These are phyloP conservation scores for Neoboletus magnificus DNA, from an alignment of 768 basidiomycete species.

Conservation along the genomic window DNA sequence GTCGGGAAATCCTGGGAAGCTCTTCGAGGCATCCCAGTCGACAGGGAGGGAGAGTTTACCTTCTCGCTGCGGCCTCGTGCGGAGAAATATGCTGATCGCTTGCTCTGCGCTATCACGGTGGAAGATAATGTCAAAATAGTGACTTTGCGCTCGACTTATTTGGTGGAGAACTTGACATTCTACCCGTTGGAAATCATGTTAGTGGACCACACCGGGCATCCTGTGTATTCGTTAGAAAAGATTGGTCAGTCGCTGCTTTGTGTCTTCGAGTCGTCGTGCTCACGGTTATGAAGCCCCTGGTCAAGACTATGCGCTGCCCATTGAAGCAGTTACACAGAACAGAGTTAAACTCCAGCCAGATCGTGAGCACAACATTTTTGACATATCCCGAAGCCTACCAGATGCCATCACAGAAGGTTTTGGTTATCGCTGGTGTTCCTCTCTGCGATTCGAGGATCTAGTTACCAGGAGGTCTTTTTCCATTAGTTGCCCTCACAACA, in stretches of 20 bases:
- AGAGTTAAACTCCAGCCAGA: slow-evolving; percentile 88
- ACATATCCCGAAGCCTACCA: slow-evolving; percentile 1
- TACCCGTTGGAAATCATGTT: slow-evolving; percentile 91
- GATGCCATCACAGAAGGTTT: slow-evolving; percentile 69
- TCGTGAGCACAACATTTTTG: slow-evolving; percentile 50
- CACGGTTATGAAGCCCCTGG: slow-evolving; percentile 81
- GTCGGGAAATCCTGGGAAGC: slow-evolving; percentile 87
- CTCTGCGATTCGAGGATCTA: slow-evolving; percentile 89
- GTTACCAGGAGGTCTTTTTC: slow-evolving; percentile 66
- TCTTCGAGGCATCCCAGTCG: slow-evolving; percentile 83
- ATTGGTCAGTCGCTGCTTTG: slow-evolving; percentile 49
- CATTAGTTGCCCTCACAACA: slow-evolving; percentile 80
- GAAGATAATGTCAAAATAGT: slow-evolving; percentile 92
- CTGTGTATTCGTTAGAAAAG: slow-evolving; percentile 76
- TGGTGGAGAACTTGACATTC: slow-evolving; percentile 85
- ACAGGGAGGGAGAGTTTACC: slow-evolving; percentile 88
- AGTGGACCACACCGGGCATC: slow-evolving; percentile 81
- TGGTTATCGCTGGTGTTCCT: slow-evolving; percentile 89
- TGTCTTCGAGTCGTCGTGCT: slow-evolving; percentile 28
- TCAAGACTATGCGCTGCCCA: slow-evolving; percentile 82
- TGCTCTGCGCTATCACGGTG: slow-evolving; percentile 87
- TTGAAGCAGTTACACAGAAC: slow-evolving; percentile 81
- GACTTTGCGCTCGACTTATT: slow-evolving; percentile 89
- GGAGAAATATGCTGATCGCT: slow-evolving; percentile 70
- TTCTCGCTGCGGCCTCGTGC: slow-evolving; percentile 81